Evolutionary conservation across 225 moss, liverwort and hornwort genomes (phyloP).

Genomic region (Polytrichum formosum): DNA sequence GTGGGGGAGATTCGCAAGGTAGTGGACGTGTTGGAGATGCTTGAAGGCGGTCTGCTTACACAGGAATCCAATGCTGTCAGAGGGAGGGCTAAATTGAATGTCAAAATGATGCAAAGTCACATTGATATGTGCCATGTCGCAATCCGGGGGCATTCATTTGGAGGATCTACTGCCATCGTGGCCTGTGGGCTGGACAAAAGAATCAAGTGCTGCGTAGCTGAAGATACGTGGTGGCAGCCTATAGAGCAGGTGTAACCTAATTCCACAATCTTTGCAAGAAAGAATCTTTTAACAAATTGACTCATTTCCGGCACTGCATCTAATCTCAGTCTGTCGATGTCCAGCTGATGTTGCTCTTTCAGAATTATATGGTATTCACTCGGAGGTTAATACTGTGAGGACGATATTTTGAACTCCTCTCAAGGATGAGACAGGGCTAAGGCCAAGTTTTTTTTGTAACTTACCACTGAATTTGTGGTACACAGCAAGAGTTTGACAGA

Average conservation of each 20-base stretch:
- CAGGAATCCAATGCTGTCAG: slow-evolving; percentile 28
- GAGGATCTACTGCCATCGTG: slow-evolving; percentile 33
- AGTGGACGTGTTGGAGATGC: slow-evolving; percentile 34
- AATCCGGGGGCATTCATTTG: slow-evolving; percentile 42
- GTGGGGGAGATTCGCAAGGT: slow-evolving; percentile 28
- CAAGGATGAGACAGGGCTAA: no score
- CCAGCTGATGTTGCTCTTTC: no score
- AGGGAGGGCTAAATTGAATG: slow-evolving; percentile 23
- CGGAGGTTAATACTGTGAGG: neutral
- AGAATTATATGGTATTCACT: neutral
- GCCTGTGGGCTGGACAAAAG: slow-evolving; percentile 39
- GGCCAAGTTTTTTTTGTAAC: no score
- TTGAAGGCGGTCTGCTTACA: slow-evolving; percentile 25
- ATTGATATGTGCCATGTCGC: slow-evolving; percentile 32
- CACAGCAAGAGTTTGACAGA: slow-evolving; percentile 32
- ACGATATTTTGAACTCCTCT: no score
- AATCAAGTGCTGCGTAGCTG: slow-evolving; percentile 39
- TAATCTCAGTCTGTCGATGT: no score
- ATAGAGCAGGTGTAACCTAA: slow-evolving; percentile 25
- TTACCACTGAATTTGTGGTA: neutral
- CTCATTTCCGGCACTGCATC: no score
- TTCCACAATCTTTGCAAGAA: neutral
- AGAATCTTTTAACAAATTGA: no score
- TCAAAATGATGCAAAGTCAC: slow-evolving; percentile 26
- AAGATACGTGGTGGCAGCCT: slow-evolving; percentile 48